Evolutionary conservation across 1,139 yeast genomes (phyloP), one percentile per base, ranked within the genome.

Genomic region (Yamadazyma conglobata): DNA sequence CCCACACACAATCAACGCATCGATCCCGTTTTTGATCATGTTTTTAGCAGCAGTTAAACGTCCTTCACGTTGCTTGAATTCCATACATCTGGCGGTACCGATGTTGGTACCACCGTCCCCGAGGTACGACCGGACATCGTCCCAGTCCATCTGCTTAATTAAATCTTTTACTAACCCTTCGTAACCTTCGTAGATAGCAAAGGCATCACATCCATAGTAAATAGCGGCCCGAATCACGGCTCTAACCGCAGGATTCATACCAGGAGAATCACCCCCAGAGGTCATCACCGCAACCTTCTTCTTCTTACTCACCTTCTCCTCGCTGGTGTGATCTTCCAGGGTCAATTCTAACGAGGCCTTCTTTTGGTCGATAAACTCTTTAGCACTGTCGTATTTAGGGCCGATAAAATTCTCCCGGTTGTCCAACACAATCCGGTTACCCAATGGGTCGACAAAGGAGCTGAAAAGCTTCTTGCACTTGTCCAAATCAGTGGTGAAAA

Each of bases 251-350:
- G 91, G 86, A 51, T 80, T 80, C 93, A 83, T 83, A 46, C 93
- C 93, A 12, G 86, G 91, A 27, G 91, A 82, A 54, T 83, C 93
- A 50, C 93, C 93, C 42, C 93, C 93, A 1, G 89, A 80, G 3
- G 93, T 83, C 91, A 83, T 83, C 14, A 83, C 86, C 1, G 85
- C 93, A 36, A 83, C 79, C 52, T 80, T 81, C 58, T 68, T 66
- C 19, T 37, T 34, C 18, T 31, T 17, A 4, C 19, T 21, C n/a
- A n/a, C n/a, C n/a, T n/a, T n/a, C n/a, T n/a, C n/a, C n/a, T n/a
- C n/a, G n/a, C n/a, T n/a, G n/a, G n/a, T n/a, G n/a, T 18, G 12
- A 3, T 14, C 20, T 11, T 26, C 28, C 12, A 14, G 19, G 6
- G 25, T 14, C 2, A 25, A 17, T 5, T 29, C 25, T 13, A 40